Base-by-base conservation (phyloP, 805 yeast genomes). In the Spathaspora hagerdaliae region DNA sequence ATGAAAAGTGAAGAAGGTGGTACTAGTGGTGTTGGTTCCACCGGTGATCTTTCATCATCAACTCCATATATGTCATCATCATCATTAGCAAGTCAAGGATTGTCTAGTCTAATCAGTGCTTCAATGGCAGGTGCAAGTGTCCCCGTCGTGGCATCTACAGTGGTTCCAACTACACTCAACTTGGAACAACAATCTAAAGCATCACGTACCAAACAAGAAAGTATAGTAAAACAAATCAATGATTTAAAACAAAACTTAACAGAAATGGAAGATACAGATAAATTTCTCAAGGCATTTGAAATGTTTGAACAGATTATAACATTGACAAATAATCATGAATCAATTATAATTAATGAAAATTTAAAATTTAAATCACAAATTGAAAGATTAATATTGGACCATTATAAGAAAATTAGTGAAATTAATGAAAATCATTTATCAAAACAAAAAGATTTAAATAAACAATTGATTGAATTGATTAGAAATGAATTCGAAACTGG, bases 401-500 rank as follows among this genome's bases (percentile, higher is more conserved):
- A 48, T 46, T 34, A 12, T 19, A 31, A 42, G 41, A 34, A 43
- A 46, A 31, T 42, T 15, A 38, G 40, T 42, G 9, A 26, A 11
- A 15, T 52, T 43, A 35, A 46, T 43, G 31, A 39, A 12, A 32
- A 34, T 45, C 32, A 41, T 41, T n/a, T 48, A 42, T 38, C 11
- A 12, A 41, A 46, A 51, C 47, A 46, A 37, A 31, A 43, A 27
- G 41, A 46, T 9, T 14, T 54, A 24, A 55, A 52, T 41, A 44
- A 47, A 31, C 41, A 41, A 26, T 39, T 54, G 9, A 19, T 53
- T 14, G 36, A 39, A 11, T 49, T 51, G 7, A 14, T 54, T 2
- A 19, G 48, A 7, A 42, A 41, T 27, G 38, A 41, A 35, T 29
- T 42, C 26, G 36, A 36, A 14, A 13, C 15, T 42, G 31, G 36